phyloP scores from a whole-genome alignment of 441 rosid genomes.

The Metrosideros polymorpha region DNA sequence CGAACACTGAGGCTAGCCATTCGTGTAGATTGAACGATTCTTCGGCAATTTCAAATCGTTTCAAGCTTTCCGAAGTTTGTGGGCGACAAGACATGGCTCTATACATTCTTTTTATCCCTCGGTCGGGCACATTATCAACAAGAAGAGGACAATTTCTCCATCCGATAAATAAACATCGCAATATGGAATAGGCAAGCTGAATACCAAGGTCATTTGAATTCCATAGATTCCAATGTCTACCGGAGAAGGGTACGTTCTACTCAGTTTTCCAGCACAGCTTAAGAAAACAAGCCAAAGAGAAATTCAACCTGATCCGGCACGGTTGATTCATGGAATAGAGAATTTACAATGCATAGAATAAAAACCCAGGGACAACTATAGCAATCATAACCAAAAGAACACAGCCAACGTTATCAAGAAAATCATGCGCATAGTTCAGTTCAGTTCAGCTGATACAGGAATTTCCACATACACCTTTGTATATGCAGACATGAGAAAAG shows the following conservation, averaged over 20 bases:
- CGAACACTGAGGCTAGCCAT: background rate
- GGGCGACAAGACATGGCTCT: background rate
- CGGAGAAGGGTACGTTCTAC: background rate
- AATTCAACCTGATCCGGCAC: background rate
- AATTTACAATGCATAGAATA: background rate
- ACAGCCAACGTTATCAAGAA: background rate
- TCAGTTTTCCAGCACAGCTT: background rate
- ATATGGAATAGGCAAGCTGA: background rate
- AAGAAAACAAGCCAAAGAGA: background rate
- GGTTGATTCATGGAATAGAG: background rate
- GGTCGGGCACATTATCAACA: background rate
- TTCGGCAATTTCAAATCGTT: background rate
- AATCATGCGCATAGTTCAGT: background rate
- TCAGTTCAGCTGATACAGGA: background rate
- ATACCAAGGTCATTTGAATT: background rate
- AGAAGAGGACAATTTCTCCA: background rate
- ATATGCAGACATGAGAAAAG: background rate
- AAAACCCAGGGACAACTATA: background rate
- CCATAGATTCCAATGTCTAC: background rate
- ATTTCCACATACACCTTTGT: background rate
- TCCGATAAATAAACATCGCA: background rate
- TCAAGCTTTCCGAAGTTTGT: background rate
- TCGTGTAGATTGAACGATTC: background rate
- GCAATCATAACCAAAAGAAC: background rate
- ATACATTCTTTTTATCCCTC: background rate